Evolutionary conservation across 192 early-diverging fungal genomes (phyloP), one percentile per base, ranked within the genome.

Genomic region (Backusella liffmaniae): DNA sequence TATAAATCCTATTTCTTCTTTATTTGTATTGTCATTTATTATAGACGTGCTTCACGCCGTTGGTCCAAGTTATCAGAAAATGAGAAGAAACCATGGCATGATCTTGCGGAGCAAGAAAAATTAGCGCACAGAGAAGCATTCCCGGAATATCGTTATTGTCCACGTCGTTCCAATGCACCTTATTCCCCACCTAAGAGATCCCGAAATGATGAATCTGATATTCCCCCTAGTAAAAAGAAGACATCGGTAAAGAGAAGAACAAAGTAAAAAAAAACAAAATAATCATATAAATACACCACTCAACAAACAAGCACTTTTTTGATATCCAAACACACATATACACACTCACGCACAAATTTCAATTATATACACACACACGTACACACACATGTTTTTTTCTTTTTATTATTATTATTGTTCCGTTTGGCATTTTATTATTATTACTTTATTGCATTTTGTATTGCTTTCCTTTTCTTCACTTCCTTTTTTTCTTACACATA

Each of bases 141-240:
- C 70, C 80, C 80, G 10, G 80, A 81, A 49, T 81, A 81, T 44
- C 80, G 80, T 30, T 81, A 81, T 59, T 81, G 80, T 56, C 80
- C 80, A 18, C 77, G 77, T 39, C 72, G 80, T 41, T 49, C 56
- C 56, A 62, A 62, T 29, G 56, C 56, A 62, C 56, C 23, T 29
- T 62, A 62, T 62, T 62, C 56, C 56, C 56, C 56, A 62, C 56
- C 56, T 13, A 62, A 62, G 23, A 62, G 56, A 62, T 62, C 56
- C 23, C 56, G 56, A 26, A 62, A 23, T 26, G 56, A 62, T 29
- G 56, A 62, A 56, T 56, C 53, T 56, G 53, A 56, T 56, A 7
- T 23, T 62, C 26, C 26, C 23, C 26, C 21, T 29, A 62, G 12
- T 29, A 29, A 29, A 13, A 62, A 62, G 23, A 62, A 62, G 26